Percentiles rank a stretch among this genome's conserved stretches.
phyloP scores from a whole-genome alignment of 371 early-diverging fungal species.

The Mucor circinelloides region DNA sequence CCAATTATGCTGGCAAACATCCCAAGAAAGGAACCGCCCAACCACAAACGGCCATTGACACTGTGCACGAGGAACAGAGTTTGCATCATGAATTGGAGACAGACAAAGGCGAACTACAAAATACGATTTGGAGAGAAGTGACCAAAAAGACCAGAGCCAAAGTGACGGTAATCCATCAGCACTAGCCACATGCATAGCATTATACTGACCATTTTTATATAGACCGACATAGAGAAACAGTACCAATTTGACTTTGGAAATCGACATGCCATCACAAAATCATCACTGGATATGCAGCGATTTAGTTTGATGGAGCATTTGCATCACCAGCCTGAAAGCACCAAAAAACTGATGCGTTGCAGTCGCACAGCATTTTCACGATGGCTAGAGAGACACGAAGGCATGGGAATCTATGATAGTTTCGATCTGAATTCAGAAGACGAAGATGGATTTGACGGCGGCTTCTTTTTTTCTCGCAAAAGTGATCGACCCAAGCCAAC shows the following conservation, averaged over 20 bases:
- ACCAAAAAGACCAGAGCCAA: conserved; percentile 60
- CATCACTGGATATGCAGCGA: conserved; percentile 54
- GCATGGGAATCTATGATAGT: conserved; percentile 31
- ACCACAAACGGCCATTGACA: conserved; percentile 16
- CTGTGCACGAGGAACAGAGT: conserved; percentile 30
- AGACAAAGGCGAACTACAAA: conserved; percentile 48
- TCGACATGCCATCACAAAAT: conserved; percentile 42
- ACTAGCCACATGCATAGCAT: conserved; percentile 6
- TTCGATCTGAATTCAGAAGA: conserved; percentile 51
- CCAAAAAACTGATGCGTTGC: conserved; percentile 31
- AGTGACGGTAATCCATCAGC: conserved; percentile 15
- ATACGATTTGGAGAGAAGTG: conserved; percentile 56
- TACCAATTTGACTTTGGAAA: conserved; percentile 54
- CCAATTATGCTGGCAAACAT: conserved; percentile 8
- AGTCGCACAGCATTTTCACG: conserved; percentile 24
- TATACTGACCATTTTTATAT: background rate
- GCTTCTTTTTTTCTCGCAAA: conserved; percentile 42
- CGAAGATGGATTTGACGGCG: conserved; percentile 47
- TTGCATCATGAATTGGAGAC: conserved; percentile 35
- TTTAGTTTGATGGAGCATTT: conserved; percentile 45
- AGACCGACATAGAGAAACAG: conserved; percentile 46
- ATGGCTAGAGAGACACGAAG: conserved; percentile 33
- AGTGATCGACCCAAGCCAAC: conserved; percentile 37
- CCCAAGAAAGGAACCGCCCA: conserved; percentile 15
- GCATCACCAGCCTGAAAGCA: conserved; percentile 35